Base-by-base conservation (phyloP, 1,284 basidiomycete genomes). In the Microbotryum lychnidis-dioicae region DNA sequence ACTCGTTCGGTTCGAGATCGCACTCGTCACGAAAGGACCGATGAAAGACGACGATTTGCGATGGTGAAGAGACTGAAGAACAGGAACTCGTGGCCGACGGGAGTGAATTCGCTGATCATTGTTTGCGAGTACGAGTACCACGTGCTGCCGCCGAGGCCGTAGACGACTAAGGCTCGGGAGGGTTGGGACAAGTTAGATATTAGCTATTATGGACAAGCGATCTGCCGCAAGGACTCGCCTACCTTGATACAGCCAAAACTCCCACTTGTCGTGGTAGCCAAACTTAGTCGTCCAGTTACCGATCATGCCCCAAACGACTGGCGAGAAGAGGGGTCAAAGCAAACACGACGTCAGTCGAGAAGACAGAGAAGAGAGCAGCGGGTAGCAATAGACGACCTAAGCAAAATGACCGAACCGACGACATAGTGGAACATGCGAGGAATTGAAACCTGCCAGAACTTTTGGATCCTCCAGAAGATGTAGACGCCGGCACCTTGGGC, bases 381-480 rank as follows among this genome's bases (percentile, higher is more conserved):
- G 37, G 37, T 6, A 42, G 37, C 16, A 16, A 9, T 18, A 18
- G 14, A 42, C 37, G 37, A 16, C 18, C 37, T 62, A 12, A 73
- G 62, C 3, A 73, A 18, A n/a, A 74, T 31, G 52, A 70, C 70
- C n/a, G 64, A 69, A 47, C 71, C 55, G 50, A 70, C 55, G 1
- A 49, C 58, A 8, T 23, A 49, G 25, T 56, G 51, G 50, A 74
- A 69, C 65, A 66, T 66, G 2, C 62, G 64, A 56, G 58, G 58
- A 4, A 62, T 64, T 27, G 29, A 47, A 1, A 91, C 82, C 74
- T 85, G 85, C 79, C 80, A 87, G 63, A 85, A 82, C 58, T 77
- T 80, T 75, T 92, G 89, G 58, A 91, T 82, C 69, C 85, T 85
- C 87, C 87, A 90, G 73, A 86, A 89, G 0, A 80, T 83, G 48